These are phyloP conservation scores for Coprinopsis marcescibilis DNA, from an alignment of 768 basidiomycete genomes.

Conservation along the genomic window DNA sequence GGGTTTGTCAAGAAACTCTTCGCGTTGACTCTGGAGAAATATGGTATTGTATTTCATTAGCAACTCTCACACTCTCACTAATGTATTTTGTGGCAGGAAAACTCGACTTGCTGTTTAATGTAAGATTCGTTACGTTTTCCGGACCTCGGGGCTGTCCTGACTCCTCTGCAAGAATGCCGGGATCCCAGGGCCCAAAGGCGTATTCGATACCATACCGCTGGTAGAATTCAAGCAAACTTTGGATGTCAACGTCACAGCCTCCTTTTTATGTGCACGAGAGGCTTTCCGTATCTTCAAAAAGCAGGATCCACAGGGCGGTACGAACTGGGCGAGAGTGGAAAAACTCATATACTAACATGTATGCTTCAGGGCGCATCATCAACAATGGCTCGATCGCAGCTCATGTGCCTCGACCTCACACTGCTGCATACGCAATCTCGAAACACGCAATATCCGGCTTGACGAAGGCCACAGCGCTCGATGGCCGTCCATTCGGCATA, in stretches of 20 bases:
- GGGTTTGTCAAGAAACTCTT: slow-evolving; percentile 60
- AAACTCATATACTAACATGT: neutral
- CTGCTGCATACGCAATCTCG: slow-evolving; percentile 63
- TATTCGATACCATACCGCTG: slow-evolving; percentile 57
- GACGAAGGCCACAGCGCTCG: slow-evolving; percentile 71
- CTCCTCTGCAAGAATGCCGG: slow-evolving; percentile 63
- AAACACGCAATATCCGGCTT: slow-evolving; percentile 79
- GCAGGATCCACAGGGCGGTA: slow-evolving; percentile 71
- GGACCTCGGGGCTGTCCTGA: neutral
- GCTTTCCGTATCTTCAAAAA: slow-evolving; percentile 69
- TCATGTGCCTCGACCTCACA: slow-evolving; percentile 60
- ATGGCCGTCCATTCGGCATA: slow-evolving; percentile 69
- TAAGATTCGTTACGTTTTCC: slow-evolving; percentile 24
- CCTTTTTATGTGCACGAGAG: slow-evolving; percentile 73
- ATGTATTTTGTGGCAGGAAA: slow-evolving; percentile 35
- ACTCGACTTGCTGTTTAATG: slow-evolving; percentile 78
- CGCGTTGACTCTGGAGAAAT: slow-evolving; percentile 36
- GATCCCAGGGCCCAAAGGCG: slow-evolving; percentile 38
- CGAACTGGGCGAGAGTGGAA: too few species aligned
- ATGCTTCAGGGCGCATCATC: slow-evolving; percentile 59
- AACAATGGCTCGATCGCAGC: slow-evolving; percentile 83
- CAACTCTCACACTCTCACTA: slow-evolving; percentile 3
- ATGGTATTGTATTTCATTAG: slow-evolving; percentile 32
- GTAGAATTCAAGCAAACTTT: slow-evolving; percentile 60
- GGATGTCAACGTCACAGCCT: slow-evolving; percentile 64